A percentile compares a stretch with the other conserved stretches of the same genome.
phyloP scores from a whole-genome alignment of 2,329 filamentous ascomycete genomes.

The Colletotrichum orchidophilum region DNA sequence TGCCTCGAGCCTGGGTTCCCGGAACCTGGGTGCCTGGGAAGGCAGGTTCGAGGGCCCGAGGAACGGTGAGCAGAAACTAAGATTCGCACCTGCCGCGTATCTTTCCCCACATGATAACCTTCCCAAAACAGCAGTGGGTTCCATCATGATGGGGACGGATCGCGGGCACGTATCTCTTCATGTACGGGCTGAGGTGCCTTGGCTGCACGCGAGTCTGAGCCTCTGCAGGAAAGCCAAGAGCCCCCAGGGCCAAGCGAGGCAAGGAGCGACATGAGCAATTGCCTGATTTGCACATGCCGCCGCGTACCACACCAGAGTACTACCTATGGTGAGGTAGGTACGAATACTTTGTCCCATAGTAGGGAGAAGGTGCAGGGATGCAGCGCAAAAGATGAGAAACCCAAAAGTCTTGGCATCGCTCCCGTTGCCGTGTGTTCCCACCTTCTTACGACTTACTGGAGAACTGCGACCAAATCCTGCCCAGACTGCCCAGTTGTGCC shows the following conservation, averaged over 20 bases:
- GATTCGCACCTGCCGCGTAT: neutral
- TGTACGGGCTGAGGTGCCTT: neutral
- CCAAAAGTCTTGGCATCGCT: constrained; percentile 29
- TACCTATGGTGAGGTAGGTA: neutral
- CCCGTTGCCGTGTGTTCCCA: constrained; percentile 25
- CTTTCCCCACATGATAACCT: neutral
- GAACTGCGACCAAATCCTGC: neutral
- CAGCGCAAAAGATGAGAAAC: constrained; percentile 26
- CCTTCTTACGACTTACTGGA: constrained; percentile 5
- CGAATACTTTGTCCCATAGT: neutral
- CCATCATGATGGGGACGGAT: neutral
- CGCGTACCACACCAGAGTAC: neutral
- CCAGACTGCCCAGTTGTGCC: too few species aligned
- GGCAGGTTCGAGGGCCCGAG: neutral
- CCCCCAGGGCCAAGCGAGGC: neutral
- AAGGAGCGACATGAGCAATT: constrained; percentile 15
- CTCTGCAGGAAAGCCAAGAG: constrained; percentile 1
- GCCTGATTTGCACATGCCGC: neutral
- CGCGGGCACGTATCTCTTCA: neutral
- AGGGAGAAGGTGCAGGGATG: constrained; percentile 3
- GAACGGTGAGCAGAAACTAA: neutral
- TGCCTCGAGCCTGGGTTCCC: too few species aligned
- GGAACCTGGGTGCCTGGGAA: too few species aligned
- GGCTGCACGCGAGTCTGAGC: constrained; percentile 1
- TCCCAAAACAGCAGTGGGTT: neutral